phyloP scores from a whole-genome alignment of 345 rosid genomes.

The Isatis tinctoria region DNA sequence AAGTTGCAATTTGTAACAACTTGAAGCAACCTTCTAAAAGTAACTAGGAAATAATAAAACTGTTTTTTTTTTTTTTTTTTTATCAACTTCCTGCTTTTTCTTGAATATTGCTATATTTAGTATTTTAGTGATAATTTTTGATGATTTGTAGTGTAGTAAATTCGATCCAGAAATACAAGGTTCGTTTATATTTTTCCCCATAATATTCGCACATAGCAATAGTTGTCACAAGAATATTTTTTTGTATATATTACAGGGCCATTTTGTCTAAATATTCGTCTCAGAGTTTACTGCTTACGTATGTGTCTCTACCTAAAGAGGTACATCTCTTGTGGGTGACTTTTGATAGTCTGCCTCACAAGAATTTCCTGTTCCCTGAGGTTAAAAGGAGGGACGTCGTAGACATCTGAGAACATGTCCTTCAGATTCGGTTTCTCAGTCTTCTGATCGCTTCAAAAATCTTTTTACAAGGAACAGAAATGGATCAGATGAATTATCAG shows the following conservation, averaged over 20 bases:
- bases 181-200: neutral
- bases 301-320: slow-evolving; percentile 39
- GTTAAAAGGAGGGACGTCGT: slow-evolving; percentile 60
- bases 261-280: no score
- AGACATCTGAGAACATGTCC: slow-evolving; percentile 71
- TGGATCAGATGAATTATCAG: neutral
- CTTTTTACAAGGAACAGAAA: slow-evolving; percentile 37
- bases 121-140: neutral
- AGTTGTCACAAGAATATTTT: no score
- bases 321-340: slow-evolving; percentile 61
- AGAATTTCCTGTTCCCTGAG: slow-evolving; percentile 61
- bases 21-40: slow-evolving; percentile 20
- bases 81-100: neutral
- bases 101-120: slow-evolving; percentile 18
- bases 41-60: slow-evolving; percentile 4
- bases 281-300: neutral
- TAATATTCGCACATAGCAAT: neutral
- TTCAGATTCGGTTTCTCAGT: slow-evolving; percentile 61
- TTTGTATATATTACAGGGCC: no score
- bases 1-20: slow-evolving; percentile 28
- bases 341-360: slow-evolving; percentile 50
- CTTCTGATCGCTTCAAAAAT: slow-evolving; percentile 61
- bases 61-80: neutral
- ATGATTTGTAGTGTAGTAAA: neutral
- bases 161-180: neutral